Percentiles rank a stretch among this genome's conserved stretches.
Conservation (phyloP, 768 basidiomycete genomes). For the Agaricus sinodeliciosus region DNA sequence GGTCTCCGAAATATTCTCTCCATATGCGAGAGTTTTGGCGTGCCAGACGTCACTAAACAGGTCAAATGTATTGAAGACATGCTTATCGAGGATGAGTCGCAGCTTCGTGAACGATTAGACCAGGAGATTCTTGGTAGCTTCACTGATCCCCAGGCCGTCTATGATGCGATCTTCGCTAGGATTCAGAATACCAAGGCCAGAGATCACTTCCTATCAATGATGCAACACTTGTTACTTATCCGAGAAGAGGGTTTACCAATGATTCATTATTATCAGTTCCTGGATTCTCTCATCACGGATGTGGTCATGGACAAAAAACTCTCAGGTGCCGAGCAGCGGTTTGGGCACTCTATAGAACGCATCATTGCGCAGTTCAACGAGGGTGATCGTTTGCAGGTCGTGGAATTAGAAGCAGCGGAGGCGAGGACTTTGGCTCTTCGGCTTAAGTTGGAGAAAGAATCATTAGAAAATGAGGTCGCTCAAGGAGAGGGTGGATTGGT, state of each 20-base stretch:
- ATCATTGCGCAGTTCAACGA: slow-evolving; percentile 89
- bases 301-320: slow-evolving; percentile 91
- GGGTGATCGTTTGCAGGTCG: slow-evolving; percentile 72
- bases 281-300: slow-evolving; percentile 85
- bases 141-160: slow-evolving; percentile 80
- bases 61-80: slow-evolving; percentile 51
- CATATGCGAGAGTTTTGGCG: slow-evolving; percentile 61
- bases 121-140: slow-evolving; percentile 72
- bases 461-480: slow-evolving; percentile 74
- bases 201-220: slow-evolving; percentile 85
- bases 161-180: slow-evolving; percentile 70
- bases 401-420: slow-evolving; percentile 70
- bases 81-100: slow-evolving; percentile 70
- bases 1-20: slow-evolving; percentile 71
- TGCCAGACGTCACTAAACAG: slow-evolving; percentile 59
- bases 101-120: slow-evolving; percentile 68
- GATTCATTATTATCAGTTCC: slow-evolving; percentile 84
- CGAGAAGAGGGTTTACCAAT: slow-evolving; percentile 80
- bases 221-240: slow-evolving; percentile 90
- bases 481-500: slow-evolving; percentile 80
- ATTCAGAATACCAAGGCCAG: slow-evolving; percentile 74
- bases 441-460: slow-evolving; percentile 76
- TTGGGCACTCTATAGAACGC: slow-evolving; percentile 85
- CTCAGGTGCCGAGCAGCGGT: slow-evolving; percentile 73
- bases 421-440: slow-evolving; percentile 57